These are phyloP conservation scores for Eremochloa ophiuroides DNA, from an alignment of 176 grass and related monocot genomes.

Conservation along the genomic window DNA sequence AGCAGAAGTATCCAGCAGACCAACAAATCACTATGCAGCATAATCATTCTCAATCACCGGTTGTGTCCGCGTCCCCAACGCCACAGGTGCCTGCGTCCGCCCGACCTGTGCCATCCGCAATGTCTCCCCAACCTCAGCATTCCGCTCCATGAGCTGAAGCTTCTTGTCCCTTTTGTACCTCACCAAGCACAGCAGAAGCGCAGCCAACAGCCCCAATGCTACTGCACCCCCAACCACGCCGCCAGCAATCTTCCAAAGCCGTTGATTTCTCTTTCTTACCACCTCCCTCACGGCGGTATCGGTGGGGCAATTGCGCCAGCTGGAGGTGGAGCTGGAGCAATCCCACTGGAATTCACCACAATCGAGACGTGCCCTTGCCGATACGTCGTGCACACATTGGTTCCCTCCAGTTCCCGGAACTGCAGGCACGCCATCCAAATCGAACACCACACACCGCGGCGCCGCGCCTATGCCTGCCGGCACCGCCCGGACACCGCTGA, in stretches of 20 bases:
- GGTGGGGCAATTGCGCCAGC: background rate
- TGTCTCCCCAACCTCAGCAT: constrained; percentile 56
- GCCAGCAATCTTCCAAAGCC: constrained; percentile 69
- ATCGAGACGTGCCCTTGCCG: constrained; percentile 73
- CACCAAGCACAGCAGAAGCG: constrained; percentile 39
- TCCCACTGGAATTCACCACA: constrained; percentile 58
- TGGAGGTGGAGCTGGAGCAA: constrained; percentile 17
- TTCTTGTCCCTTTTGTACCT: constrained; percentile 47
- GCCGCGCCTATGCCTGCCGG: background rate
- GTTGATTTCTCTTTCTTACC: constrained; percentile 30
- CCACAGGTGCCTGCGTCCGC: constrained; percentile 59
- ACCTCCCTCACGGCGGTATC: background rate
- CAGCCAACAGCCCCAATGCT: constrained; percentile 43
- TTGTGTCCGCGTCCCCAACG: constrained; percentile 48
- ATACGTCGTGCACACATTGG: constrained; percentile 45
- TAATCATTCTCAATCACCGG: constrained; percentile 85
- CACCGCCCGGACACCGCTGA: constrained; percentile 33
- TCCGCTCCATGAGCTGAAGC: constrained; percentile 57
- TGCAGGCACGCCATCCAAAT: constrained; percentile 43
- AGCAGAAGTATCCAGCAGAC: background rate
- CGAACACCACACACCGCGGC: constrained; percentile 63
- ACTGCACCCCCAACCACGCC: constrained; percentile 30
- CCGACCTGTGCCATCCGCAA: constrained; percentile 68
- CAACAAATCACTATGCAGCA: constrained; percentile 27
- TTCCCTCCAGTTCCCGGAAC: constrained; percentile 53